phyloP scores from a whole-genome alignment of 2,329 filamentous ascomycete genomes.

The Magnaporthiopsis rhizophila region DNA sequence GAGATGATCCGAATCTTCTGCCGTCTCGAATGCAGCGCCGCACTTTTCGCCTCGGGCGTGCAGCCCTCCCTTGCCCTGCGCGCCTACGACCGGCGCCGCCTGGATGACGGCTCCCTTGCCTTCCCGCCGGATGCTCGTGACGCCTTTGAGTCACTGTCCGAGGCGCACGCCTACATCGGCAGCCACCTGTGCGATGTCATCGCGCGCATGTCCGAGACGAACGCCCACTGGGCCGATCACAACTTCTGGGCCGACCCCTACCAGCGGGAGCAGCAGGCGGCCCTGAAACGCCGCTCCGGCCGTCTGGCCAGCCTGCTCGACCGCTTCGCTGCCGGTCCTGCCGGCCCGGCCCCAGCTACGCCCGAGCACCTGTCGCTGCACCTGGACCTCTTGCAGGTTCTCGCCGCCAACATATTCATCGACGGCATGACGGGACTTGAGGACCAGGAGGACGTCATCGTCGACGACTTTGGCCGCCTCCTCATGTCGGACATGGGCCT shows the following conservation, averaged over 20 bases:
- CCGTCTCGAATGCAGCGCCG: conserved; percentile 16
- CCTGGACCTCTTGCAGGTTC: conserved; percentile 16
- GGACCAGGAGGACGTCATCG: not conserved
- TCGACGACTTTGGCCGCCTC: not conserved
- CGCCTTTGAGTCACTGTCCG: conserved; percentile 9
- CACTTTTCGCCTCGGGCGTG: conserved; percentile 17
- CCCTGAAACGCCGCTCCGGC: conserved; percentile 12
- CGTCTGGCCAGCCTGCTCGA: conserved; percentile 12
- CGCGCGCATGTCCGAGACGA: conserved; percentile 15
- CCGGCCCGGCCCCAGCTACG: conserved; percentile 9
- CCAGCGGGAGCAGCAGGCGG: conserved; percentile 15
- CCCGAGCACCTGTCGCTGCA: conserved; percentile 12
- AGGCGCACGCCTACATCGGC: conserved; percentile 12
- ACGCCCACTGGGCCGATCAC: not conserved
- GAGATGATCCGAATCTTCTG: conserved; percentile 19
- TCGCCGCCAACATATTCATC: conserved; percentile 13
- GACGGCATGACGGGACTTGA: conserved; percentile 8
- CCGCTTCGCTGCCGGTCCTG: conserved; percentile 11
- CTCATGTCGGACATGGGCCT: not conserved
- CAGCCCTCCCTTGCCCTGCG: conserved; percentile 17
- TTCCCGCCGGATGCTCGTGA: not conserved
- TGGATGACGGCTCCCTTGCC: not conserved
- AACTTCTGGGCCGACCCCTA: conserved; percentile 15
- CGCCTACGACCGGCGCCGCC: conserved; percentile 10
- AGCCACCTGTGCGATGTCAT: conserved; percentile 15